Evolutionary conservation across 2,329 filamentous ascomycete species (phyloP), one percentile per base, ranked within the genome.

Genomic region (Botrytis squamosa): DNA sequence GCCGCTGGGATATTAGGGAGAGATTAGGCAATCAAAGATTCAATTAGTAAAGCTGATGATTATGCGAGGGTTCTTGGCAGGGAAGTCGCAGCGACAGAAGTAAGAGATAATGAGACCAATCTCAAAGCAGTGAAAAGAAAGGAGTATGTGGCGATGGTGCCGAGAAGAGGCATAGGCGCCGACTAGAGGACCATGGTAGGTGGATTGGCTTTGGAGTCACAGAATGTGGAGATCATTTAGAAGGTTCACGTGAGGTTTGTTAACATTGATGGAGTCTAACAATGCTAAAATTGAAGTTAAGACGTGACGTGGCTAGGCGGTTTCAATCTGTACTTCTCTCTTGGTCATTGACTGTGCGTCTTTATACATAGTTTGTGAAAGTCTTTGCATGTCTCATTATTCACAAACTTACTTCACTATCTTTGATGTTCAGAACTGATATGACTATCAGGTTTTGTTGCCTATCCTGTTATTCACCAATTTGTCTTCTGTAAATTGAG

Each of bases 211-310:
- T 46, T 70, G 40, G 68, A 38, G 40, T 40, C 55, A 16, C 40
- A 62, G 68, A 33, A 49, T 49, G 40, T 70, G 10, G 40, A 70
- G 22, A n/a, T 70, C 20, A 42, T 29, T 18, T n/a, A 46, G 33
- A 42, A 44, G 55, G 29, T 62, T 40, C 68, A 70, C 5, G 68
- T 70, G 16, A 49, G 55, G 29, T 62, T 70, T 49, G 40, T 62
- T 29, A 62, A 40, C 25, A 16, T 70, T 8, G 68, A 70, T 25
- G 22, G 22, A 25, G 46, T 52, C 3, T 25, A 25, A 22, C 9
- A 52, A 52, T 52, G 22, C 22, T 25, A 25, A 52, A 12, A 52
- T 62, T 49, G 22, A 52, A 20, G 10, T 29, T 49, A 3, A 29
- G 22, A 22, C 5, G 38, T 65, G 4, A 14, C 16, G 10, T 44